A percentile compares a stretch with the other conserved stretches of the same genome.
phyloP scores from a whole-genome alignment of 23 red algal genomes.

The Gracilariopsis chorda region DNA sequence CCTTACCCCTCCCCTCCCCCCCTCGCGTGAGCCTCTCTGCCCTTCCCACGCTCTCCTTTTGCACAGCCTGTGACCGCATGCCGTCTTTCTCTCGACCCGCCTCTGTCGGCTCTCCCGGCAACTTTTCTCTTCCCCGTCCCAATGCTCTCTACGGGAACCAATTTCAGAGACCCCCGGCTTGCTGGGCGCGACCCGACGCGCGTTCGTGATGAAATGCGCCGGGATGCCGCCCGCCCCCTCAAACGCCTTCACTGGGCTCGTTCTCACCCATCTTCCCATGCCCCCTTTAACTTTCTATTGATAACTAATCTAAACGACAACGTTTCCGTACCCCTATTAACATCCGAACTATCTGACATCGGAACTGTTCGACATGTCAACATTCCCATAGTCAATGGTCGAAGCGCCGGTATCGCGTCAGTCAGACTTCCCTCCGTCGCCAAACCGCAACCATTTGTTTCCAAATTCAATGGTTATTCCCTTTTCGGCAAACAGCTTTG shows the following conservation, averaged over 20 bases:
- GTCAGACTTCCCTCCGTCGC: neutral
- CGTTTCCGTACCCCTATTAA: neutral
- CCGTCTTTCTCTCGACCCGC: neutral
- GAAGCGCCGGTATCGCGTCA: neutral
- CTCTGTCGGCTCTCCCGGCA: neutral
- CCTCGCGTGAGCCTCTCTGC: too few species aligned
- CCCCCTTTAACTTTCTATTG: neutral
- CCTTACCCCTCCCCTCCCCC: too few species aligned
- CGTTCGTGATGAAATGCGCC: neutral
- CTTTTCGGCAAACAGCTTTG: neutral
- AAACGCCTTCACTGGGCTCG: neutral
- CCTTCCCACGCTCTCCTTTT: too few species aligned
- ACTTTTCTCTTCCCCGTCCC: neutral
- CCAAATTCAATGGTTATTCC: neutral
- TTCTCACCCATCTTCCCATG: neutral
- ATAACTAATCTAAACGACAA: slow-evolving; percentile 26
- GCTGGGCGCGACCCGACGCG: neutral
- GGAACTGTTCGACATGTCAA: neutral
- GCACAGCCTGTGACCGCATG: neutral
- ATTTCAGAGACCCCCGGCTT: neutral
- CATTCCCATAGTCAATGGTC: neutral
- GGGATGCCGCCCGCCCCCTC: neutral
- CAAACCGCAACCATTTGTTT: neutral
- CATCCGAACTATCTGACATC: neutral
- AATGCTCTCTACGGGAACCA: neutral